Conservation (phyloP, 176 grass and related monocot species). For the Avena atlantica region DNA sequence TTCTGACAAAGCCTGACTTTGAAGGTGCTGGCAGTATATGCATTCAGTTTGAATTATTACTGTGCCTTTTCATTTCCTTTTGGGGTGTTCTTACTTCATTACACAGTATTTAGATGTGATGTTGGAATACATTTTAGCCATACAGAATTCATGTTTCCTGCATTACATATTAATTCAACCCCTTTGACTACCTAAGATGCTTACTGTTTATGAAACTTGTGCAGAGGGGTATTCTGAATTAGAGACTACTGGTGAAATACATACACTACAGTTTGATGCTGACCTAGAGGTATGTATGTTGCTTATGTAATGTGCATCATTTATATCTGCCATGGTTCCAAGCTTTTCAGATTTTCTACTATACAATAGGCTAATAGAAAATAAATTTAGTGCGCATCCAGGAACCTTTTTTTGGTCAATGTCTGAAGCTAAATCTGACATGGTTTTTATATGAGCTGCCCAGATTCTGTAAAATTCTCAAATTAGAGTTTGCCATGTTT, state of each 20-base stretch:
- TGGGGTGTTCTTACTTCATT: conserved; percentile 34
- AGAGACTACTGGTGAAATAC: conserved; percentile 46
- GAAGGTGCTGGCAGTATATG: conserved; percentile 59
- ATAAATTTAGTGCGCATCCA: background rate
- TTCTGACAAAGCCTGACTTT: conserved; percentile 58
- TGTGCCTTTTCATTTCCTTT: conserved; percentile 39
- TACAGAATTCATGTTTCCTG: conserved; percentile 31
- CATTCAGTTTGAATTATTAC: conserved; percentile 3
- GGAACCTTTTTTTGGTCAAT: conserved; percentile 24
- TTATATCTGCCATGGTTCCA: conserved; percentile 22
- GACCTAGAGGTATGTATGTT: conserved; percentile 73
- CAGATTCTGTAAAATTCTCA: conserved; percentile 21
- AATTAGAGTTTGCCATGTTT: conserved; percentile 7
- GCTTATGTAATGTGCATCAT: conserved; percentile 45
- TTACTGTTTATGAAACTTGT: conserved; percentile 30
- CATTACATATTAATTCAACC: conserved; percentile 32
- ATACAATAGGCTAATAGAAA: conserved; percentile 24
- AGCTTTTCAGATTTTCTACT: background rate
- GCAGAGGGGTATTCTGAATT: conserved; percentile 54
- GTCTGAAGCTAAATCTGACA: conserved; percentile 23
- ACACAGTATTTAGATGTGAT: conserved; percentile 22
- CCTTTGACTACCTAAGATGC: background rate
- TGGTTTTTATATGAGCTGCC: conserved; percentile 12
- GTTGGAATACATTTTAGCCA: background rate
- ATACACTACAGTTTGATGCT: conserved; percentile 49